These are phyloP conservation scores for Anthoceros angustus DNA, from an alignment of 225 moss, liverwort and hornwort genomes.

Conservation along the genomic window DNA sequence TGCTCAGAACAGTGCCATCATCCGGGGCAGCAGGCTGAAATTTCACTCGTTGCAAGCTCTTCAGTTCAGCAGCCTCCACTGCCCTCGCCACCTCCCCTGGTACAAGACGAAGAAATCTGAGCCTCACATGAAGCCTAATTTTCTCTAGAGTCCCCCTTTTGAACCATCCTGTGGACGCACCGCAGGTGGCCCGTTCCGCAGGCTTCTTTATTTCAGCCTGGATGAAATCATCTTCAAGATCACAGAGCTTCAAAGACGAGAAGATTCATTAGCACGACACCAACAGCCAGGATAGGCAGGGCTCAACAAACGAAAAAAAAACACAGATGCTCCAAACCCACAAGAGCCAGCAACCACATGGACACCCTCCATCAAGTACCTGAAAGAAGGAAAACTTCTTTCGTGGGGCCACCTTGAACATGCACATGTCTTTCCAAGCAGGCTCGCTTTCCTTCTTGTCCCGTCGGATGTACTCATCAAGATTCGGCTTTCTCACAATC, in stretches of 20 bases:
- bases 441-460: constrained; percentile 24
- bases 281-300: not conserved
- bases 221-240: constrained; percentile 76
- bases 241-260: constrained; percentile 29
- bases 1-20: not conserved
- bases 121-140: constrained; percentile 51
- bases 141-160: constrained; percentile 50
- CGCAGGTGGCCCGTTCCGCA: constrained; percentile 57
- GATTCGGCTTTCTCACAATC: constrained; percentile 9
- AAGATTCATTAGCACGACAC: not conserved
- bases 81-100: constrained; percentile 52
- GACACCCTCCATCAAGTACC: no score
- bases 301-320: not conserved
- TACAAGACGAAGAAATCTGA: constrained; percentile 67
- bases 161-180: constrained; percentile 80
- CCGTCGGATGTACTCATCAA: constrained; percentile 8
- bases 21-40: constrained; percentile 8
- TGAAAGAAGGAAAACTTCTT: constrained; percentile 82
- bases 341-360: not conserved
- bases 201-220: constrained; percentile 73
- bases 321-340: not conserved
- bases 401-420: constrained; percentile 53
- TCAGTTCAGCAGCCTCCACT: constrained; percentile 32
- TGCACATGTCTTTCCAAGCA: constrained; percentile 66
- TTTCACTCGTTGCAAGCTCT: constrained; percentile 36